These are phyloP conservation scores for Hypomontagnella submonticulosa DNA, from an alignment of 495 filamentous ascomycete species.

Conservation along the genomic window DNA sequence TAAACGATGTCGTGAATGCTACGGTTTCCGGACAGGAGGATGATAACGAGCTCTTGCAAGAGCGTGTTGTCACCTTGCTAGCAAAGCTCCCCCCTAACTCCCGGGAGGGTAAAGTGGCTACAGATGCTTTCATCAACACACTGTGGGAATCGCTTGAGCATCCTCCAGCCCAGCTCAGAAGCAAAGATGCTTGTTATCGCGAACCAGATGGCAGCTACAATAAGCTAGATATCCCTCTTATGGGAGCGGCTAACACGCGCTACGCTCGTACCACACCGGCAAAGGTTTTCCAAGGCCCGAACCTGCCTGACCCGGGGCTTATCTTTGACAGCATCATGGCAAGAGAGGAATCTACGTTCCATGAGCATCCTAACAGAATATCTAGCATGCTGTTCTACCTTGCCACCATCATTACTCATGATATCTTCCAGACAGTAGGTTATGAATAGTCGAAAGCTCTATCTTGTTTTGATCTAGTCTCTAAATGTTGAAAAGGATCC, in stretches of 20 bases:
- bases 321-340: conserved; percentile 79
- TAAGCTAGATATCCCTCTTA: conserved; percentile 64
- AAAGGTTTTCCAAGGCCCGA: conserved; percentile 66
- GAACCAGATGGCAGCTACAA: conserved; percentile 73
- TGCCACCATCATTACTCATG: conserved; percentile 84
- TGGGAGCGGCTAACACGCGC: conserved; percentile 66
- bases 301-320: conserved; percentile 74
- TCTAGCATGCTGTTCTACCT: conserved; percentile 85
- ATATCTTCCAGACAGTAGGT: conserved; percentile 54
- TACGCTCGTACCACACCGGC: conserved; percentile 73
- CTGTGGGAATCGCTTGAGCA: conserved; percentile 75
- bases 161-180: conserved; percentile 67
- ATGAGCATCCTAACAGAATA: conserved; percentile 75
- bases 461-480: not conserved
- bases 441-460: not conserved
- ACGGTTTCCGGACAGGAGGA: conserved; percentile 48
- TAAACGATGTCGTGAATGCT: conserved; percentile 49
- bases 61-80: conserved; percentile 50
- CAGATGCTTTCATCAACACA: conserved; percentile 57
- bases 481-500: conserved; percentile 37
- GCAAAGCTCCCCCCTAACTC: conserved; percentile 51
- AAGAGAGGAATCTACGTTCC: conserved; percentile 62
- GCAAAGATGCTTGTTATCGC: conserved; percentile 62
- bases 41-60: conserved; percentile 53
- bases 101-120: conserved; percentile 45